These are phyloP conservation scores for Casuarina equisetifolia DNA, from an alignment of 306 rosid genomes.

Conservation along the genomic window DNA sequence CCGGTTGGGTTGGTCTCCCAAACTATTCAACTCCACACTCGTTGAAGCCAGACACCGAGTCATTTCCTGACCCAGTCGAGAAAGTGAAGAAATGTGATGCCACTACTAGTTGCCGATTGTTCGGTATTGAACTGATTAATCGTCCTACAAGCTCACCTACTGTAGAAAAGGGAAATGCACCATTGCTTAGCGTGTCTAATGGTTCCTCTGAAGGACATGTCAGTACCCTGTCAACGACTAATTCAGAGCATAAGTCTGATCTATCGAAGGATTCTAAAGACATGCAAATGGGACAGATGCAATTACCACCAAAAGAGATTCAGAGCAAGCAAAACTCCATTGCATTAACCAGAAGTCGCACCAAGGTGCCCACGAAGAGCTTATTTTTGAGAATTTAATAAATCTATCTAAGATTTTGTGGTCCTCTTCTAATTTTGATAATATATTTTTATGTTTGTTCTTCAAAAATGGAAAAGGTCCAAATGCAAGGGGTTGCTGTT, in stretches of 20 bases:
- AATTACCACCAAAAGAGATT: slow-evolving; percentile 48
- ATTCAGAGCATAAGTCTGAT: slow-evolving; percentile 55
- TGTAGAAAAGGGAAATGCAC: slow-evolving; percentile 38
- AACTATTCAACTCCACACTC: slow-evolving; percentile 44
- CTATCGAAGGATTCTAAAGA: slow-evolving; percentile 52
- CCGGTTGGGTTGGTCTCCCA: slow-evolving; percentile 45
- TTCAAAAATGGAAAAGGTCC: slow-evolving; percentile 58
- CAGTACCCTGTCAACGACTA: slow-evolving; percentile 41
- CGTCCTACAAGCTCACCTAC: slow-evolving; percentile 37
- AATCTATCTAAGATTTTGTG: neutral
- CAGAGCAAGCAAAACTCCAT: slow-evolving; percentile 61
- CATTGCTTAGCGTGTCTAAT: slow-evolving; percentile 20
- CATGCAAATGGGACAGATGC: slow-evolving; percentile 44
- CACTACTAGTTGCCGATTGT: slow-evolving; percentile 58
- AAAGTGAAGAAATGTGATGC: slow-evolving; percentile 64
- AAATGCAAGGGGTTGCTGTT: slow-evolving; percentile 95
- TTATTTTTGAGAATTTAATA: neutral
- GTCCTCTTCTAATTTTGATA: slow-evolving; percentile 25
- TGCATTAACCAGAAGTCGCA: slow-evolving; percentile 66
- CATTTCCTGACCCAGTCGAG: slow-evolving; percentile 43
- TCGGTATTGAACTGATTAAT: slow-evolving; percentile 68
- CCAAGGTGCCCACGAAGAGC: slow-evolving; percentile 57
- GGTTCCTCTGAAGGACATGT: slow-evolving; percentile 43
- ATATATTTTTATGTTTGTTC: slow-evolving; percentile 3
- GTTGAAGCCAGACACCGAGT: slow-evolving; percentile 43